Conservation (phyloP, 768 basidiomycete genomes). For the Tylopilus intermedius region DNA sequence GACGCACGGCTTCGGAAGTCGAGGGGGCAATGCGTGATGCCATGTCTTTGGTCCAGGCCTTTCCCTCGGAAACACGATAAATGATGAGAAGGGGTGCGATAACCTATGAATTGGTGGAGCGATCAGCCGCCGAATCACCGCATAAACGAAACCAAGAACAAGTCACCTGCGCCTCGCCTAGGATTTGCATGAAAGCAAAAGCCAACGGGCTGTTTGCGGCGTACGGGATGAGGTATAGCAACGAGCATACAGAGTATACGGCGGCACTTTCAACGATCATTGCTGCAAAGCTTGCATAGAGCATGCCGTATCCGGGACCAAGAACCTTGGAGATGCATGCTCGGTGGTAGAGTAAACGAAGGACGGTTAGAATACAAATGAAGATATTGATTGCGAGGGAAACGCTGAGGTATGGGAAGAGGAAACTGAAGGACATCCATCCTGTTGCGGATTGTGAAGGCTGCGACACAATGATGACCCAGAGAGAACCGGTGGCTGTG, state of each 20-base stretch:
- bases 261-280: constrained; percentile 34
- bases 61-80: constrained; percentile 43
- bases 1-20: constrained; percentile 9
- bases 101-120: constrained; percentile 27
- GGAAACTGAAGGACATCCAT: constrained; percentile 32
- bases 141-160: background rate
- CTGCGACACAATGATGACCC: constrained; percentile 25
- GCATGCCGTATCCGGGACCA: constrained; percentile 22
- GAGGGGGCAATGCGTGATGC: constrained; percentile 7
- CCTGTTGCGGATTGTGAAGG: constrained; percentile 15
- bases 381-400: constrained; percentile 32
- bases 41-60: constrained; percentile 34
- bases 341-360: constrained; percentile 30
- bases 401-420: constrained; percentile 31
- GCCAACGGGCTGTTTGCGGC: constrained; percentile 21
- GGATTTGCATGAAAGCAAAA: constrained; percentile 28
- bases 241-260: constrained; percentile 29
- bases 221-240: constrained; percentile 31
- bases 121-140: background rate
- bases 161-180: constrained; percentile 28
- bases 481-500: constrained; percentile 27
- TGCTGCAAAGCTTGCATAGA: constrained; percentile 32
- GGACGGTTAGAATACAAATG: constrained; percentile 28
- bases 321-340: constrained; percentile 22
- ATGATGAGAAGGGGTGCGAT: constrained; percentile 46